Evolutionary conservation across 139 green algal genomes (phyloP).

Genomic region (Marvania coccoides): DNA sequence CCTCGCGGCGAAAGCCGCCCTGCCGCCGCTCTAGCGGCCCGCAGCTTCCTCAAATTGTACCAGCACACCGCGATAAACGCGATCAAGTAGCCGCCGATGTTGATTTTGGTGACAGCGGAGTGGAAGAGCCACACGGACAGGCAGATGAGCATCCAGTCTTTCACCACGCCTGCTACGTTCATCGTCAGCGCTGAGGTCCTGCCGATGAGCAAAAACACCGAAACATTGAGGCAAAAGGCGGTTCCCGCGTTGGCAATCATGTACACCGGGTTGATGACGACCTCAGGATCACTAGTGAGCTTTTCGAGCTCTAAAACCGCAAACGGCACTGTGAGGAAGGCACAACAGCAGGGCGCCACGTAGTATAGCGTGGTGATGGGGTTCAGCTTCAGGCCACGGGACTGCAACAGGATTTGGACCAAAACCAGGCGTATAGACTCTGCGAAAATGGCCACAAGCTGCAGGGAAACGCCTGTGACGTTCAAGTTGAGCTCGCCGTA

Average conservation of each 20-base stretch:
- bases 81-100: slow-evolving; percentile 64
- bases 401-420: slow-evolving; percentile 74
- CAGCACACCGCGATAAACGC: slow-evolving; percentile 32
- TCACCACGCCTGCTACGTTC: slow-evolving; percentile 93
- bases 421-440: slow-evolving; percentile 26
- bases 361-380: slow-evolving; percentile 82
- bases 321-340: slow-evolving; percentile 11
- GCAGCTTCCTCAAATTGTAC: slow-evolving; percentile 12
- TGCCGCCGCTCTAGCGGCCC: background rate
- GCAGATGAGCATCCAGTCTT: slow-evolving; percentile 95
- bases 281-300: slow-evolving; percentile 26
- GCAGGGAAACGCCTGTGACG: slow-evolving; percentile 2
- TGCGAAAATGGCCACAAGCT: background rate
- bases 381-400: slow-evolving; percentile 77
- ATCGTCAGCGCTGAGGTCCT: slow-evolving; percentile 90
- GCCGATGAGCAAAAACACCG: slow-evolving; percentile 82
- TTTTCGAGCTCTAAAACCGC: slow-evolving; percentile 19
- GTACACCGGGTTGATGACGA: slow-evolving; percentile 57
- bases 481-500: slow-evolving; percentile 39
- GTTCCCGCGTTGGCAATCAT: slow-evolving; percentile 81
- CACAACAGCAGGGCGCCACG: slow-evolving; percentile 42
- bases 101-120: slow-evolving; percentile 66
- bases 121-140: slow-evolving; percentile 76
- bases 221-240: slow-evolving; percentile 63
- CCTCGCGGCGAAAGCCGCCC: no score